Evolutionary conservation across 257 asterid species (phyloP).

Genomic region (Petunia secreta): DNA sequence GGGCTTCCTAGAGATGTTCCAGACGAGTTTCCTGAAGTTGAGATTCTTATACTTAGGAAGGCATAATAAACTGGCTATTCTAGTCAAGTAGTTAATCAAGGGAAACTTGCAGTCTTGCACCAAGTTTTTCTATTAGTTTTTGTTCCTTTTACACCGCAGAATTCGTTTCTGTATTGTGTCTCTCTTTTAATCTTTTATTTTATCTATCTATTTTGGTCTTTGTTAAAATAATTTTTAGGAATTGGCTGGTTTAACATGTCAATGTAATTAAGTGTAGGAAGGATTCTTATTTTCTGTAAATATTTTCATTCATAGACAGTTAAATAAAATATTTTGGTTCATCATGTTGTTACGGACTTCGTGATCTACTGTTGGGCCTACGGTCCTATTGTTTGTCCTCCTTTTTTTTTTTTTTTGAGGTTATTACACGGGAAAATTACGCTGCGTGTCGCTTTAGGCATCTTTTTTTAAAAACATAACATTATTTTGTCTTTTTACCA

Average conservation of each 20-base stretch:
- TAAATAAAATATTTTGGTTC: neutral
- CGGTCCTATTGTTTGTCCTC: too few species aligned
- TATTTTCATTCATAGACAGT: neutral
- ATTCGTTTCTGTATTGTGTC: constrained; percentile 8
- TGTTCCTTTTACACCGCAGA: neutral
- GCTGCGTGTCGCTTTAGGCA: too few species aligned
- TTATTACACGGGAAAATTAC: too few species aligned
- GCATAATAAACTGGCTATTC: constrained; percentile 39
- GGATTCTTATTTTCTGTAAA: neutral
- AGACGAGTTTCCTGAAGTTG: constrained; percentile 22
- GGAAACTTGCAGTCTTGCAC: constrained; percentile 27
- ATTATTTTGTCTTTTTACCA: too few species aligned
- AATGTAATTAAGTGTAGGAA: neutral
- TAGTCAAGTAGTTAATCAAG: constrained; percentile 25
- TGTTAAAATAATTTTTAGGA: constrained; percentile 11
- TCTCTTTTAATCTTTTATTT: constrained; percentile 1
- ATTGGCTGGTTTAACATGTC: neutral
- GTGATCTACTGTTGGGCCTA: too few species aligned
- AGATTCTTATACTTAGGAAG: constrained; percentile 26
- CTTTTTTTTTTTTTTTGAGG: too few species aligned
- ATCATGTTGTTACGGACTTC: too few species aligned
- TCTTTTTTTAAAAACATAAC: too few species aligned
- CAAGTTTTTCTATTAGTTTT: constrained; percentile 13
- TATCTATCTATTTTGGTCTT: constrained; percentile 3
- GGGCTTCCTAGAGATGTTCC: constrained; percentile 30